Conservation (phyloP, 176 grass and related monocot species). For the Bothriochloa decipiens region DNA sequence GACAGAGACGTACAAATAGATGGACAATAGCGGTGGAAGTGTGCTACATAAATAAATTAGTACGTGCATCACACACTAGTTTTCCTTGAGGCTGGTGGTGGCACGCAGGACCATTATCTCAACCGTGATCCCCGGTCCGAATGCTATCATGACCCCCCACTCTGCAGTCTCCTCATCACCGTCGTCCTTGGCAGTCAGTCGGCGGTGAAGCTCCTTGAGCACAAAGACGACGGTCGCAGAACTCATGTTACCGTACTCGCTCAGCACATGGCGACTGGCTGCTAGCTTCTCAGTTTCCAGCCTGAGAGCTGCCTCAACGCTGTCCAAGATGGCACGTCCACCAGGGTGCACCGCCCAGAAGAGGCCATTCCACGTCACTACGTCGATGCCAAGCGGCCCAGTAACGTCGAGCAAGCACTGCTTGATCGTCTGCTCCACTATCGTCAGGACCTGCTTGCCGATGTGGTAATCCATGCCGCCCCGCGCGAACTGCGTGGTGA, state of each 20-base stretch:
- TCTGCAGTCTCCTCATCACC: background rate
- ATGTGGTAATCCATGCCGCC: constrained; percentile 28
- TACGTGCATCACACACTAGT: no score
- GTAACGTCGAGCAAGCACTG: constrained; percentile 47
- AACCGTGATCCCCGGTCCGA: constrained; percentile 56
- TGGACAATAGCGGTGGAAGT: no score
- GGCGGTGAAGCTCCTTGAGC: constrained; percentile 48
- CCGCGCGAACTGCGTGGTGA: constrained; percentile 38
- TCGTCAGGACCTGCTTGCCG: constrained; percentile 31
- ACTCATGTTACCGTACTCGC: constrained; percentile 45
- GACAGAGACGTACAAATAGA: no score
- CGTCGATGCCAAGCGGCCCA: constrained; percentile 5
- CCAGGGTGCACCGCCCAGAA: constrained; percentile 56
- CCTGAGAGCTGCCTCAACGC: constrained; percentile 41
- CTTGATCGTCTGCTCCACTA: constrained; percentile 39
- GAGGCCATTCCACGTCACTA: constrained; percentile 44
- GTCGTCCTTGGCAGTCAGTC: background rate
- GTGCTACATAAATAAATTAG: no score
- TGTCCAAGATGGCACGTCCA: constrained; percentile 36
- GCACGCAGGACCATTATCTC: constrained; percentile 45
- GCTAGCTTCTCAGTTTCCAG: constrained; percentile 37
- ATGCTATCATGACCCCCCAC: constrained; percentile 57
- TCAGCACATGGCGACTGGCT: constrained; percentile 42
- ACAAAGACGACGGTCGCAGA: constrained; percentile 53
- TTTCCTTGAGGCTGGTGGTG: no score